Conservation (phyloP, 306 rosid genomes). For the Acmispon strigosus region DNA sequence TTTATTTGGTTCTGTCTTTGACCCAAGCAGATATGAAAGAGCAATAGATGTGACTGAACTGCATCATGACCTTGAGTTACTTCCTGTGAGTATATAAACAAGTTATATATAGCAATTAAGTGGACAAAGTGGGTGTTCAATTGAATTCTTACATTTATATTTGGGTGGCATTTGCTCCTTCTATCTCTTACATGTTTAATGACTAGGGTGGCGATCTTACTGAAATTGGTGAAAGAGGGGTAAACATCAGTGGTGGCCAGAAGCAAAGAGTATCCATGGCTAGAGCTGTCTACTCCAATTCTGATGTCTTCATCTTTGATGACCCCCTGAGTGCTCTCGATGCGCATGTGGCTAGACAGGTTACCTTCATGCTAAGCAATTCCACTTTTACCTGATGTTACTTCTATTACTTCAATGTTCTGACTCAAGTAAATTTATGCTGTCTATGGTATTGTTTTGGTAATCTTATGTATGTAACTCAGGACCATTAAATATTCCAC, state of each 20-base stretch:
- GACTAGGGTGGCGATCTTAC: constrained; percentile 78
- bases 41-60: constrained; percentile 72
- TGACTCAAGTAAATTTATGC: not conserved
- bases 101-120: not conserved
- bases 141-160: not conserved
- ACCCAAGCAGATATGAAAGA: constrained; percentile 55
- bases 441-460: constrained; percentile 2
- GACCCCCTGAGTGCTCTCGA: constrained; percentile 96
- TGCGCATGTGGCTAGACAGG: constrained; percentile 91
- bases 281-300: constrained; percentile 80
- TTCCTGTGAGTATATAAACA: constrained; percentile 55
- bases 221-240: constrained; percentile 97
- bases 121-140: constrained; percentile 20
- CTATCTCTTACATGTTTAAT: constrained; percentile 18
- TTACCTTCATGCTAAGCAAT: constrained; percentile 27
- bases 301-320: constrained; percentile 82
- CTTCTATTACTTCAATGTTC: constrained; percentile 2
- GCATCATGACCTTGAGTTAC: constrained; percentile 70
- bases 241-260: constrained; percentile 96
- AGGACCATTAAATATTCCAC: not conserved
- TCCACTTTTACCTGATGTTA: constrained; percentile 2
- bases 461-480: not conserved
- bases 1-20: constrained; percentile 73
- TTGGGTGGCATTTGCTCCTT: constrained; percentile 6
- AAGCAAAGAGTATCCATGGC: constrained; percentile 98